These are phyloP conservation scores for Melampsora larici-populina DNA, from an alignment of 1,284 basidiomycete species.

Conservation along the genomic window DNA sequence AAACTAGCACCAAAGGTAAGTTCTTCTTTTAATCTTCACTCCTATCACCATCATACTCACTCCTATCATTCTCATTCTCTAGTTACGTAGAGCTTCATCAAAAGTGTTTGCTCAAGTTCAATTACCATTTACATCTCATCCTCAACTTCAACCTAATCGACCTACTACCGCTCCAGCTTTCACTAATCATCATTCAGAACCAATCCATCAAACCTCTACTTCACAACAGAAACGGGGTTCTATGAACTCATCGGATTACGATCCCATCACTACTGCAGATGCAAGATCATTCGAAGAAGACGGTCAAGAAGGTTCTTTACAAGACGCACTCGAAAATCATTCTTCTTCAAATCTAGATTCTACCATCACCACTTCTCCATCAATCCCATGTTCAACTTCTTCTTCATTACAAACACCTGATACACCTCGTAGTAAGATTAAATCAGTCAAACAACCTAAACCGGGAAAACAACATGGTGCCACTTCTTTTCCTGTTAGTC, in stretches of 20 bases:
- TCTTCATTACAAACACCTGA: background rate
- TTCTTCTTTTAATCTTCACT: background rate
- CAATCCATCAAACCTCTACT: background rate
- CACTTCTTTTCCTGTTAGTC: background rate
- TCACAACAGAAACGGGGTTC: background rate
- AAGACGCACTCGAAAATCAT: slow-evolving; percentile 28
- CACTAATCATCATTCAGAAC: background rate
- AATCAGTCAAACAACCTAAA: background rate
- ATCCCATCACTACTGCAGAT: slow-evolving; percentile 21
- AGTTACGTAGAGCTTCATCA: slow-evolving; percentile 28
- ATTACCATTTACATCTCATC: background rate
- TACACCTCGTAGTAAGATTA: background rate
- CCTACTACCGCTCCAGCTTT: background rate
- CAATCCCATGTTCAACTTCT: background rate
- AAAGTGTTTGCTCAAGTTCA: slow-evolving; percentile 28
- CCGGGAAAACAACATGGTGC: slow-evolving; percentile 1
- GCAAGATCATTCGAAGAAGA: slow-evolving; percentile 36
- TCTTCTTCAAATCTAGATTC: background rate
- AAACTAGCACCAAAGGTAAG: background rate
- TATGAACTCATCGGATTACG: slow-evolving; percentile 1
- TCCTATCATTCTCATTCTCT: background rate
- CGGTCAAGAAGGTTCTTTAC: slow-evolving; percentile 29
- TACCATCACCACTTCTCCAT: background rate
- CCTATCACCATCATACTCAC: background rate
- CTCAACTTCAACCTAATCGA: slow-evolving; percentile 4